Base-by-base conservation (phyloP, 108 stramenopile genomes). In the Fistulifera pelliculosa region DNA sequence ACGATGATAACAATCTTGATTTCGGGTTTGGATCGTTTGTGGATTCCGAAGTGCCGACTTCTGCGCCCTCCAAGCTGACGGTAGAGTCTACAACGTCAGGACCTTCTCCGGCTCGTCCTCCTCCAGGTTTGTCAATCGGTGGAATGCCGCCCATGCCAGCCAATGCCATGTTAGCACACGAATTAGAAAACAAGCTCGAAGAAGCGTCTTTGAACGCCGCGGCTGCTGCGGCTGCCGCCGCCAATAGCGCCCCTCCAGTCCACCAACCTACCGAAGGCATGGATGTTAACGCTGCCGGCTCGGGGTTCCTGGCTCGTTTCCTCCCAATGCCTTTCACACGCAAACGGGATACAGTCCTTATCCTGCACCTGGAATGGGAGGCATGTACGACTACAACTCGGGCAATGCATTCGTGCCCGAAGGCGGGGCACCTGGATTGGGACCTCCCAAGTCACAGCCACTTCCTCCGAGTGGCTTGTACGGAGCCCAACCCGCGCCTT, bases 1-100 rank as follows among this genome's bases (percentile, higher is more conserved):
- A 73, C 28, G 44, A 35, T 35, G 82, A 87, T 47, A 68, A 80
- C 44, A 69, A 71, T 49, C 58, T 87, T 27, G 90, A 85, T 68
- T 92, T 92, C 74, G 86, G 79, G 58, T 92, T 92, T 60, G 90
- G 90, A 60, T 76, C 77, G 23, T 86, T 86, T 57, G 85, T 23
- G 22, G 38, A 26, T 15, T 23, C 41, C 19, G 26, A 47, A 12
- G 70, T 65, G 12, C 58, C 62, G n/a, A 54, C 58, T 8, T 50
- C 59, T 11, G 58, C 52, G 10, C 27, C 40, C n/a, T n/a, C n/a
- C 8, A 68, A 71, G 55, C 52, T 41, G 47, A 58, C 60, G 1
- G 49, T 39, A 13, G 41, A 4, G 41, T 15, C 61, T 44, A 16
- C 62, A 2, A 51, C 81, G 5, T 31, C 76, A 21, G 66, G 68